phyloP scores from a whole-genome alignment of 2,329 filamentous ascomycete genomes.

The Diatrype stigma region DNA sequence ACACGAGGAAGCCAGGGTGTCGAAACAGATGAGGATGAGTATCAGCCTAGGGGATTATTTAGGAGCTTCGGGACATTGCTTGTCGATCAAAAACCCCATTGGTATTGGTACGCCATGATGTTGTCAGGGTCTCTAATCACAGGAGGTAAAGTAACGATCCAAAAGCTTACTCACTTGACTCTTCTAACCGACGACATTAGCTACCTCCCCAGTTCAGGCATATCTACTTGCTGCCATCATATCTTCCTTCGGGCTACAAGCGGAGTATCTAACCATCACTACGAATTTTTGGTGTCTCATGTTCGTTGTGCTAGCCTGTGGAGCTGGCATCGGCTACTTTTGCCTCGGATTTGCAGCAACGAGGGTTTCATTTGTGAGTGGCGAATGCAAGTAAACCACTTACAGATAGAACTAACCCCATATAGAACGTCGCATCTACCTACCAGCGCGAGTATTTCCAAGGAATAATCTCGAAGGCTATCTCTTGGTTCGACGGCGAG shows the following conservation, averaged over 20 bases:
- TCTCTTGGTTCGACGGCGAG: slow-evolving; percentile 57
- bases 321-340: slow-evolving; percentile 51
- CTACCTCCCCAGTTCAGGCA: slow-evolving; percentile 47
- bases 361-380: slow-evolving; percentile 37
- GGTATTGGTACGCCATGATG: slow-evolving; percentile 25
- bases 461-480: slow-evolving; percentile 53
- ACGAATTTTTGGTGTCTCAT: slow-evolving; percentile 61
- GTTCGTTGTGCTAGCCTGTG: slow-evolving; percentile 56
- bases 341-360: slow-evolving; percentile 42
- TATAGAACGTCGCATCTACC: slow-evolving; percentile 43
- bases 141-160: slow-evolving; percentile 22
- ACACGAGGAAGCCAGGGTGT: slow-evolving; percentile 12
- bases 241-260: slow-evolving; percentile 24
- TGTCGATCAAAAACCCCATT: slow-evolving; percentile 23
- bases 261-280: slow-evolving; percentile 16
- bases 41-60: slow-evolving; percentile 18
- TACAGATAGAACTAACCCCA: slow-evolving; percentile 4
- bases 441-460: slow-evolving; percentile 58
- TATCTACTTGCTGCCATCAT: slow-evolving; percentile 53
- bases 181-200: slow-evolving; percentile 12
- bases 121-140: slow-evolving; percentile 30
- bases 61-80: slow-evolving; percentile 25
- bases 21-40: slow-evolving; percentile 4
- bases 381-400: neutral
- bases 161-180: neutral